These are phyloP conservation scores for Wallacemonas sp. DNA, from an alignment of 208 protist genomes.

Conservation along the genomic window DNA sequence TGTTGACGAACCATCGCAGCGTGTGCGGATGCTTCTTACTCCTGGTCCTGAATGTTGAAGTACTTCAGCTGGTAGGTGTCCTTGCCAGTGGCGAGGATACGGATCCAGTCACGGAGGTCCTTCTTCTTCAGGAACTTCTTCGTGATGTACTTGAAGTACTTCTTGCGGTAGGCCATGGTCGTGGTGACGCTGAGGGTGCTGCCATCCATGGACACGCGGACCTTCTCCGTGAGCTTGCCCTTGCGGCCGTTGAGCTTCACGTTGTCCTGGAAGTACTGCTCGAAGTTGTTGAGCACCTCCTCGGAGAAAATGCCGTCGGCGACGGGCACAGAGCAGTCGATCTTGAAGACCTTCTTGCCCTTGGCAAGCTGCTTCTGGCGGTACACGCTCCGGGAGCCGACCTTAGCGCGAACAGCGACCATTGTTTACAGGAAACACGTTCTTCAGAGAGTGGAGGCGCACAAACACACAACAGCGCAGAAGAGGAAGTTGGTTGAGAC, in stretches of 20 bases:
- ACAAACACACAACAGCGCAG: not conserved
- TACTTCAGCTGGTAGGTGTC: constrained; percentile 97
- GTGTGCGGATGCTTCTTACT: constrained; percentile 10
- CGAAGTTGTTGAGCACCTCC: constrained; percentile 85
- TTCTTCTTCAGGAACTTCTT: constrained; percentile 99
- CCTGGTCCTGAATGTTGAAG: constrained; percentile 89
- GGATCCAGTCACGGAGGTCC: constrained; percentile 97
- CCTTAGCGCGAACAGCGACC: constrained; percentile 91
- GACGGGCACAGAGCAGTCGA: constrained; percentile 68
- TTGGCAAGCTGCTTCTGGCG: constrained; percentile 86
- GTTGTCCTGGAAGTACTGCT: constrained; percentile 97
- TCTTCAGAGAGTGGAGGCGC: not conserved
- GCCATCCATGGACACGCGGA: constrained; percentile 88
- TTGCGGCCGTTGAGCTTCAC: constrained; percentile 98
- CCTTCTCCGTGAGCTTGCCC: constrained; percentile 95
- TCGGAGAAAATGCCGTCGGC: constrained; percentile 78
- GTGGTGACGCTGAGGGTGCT: constrained; percentile 90
- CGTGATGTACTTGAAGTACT: constrained; percentile 99
- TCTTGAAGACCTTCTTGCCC: constrained; percentile 90
- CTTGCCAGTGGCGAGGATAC: constrained; percentile 95
- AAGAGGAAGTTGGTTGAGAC: constrained; percentile 6
- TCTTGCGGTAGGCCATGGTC: constrained; percentile 96
- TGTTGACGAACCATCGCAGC: no score
- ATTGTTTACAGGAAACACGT: constrained; percentile 47
- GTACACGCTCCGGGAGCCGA: constrained; percentile 79